A percentile compares a stretch with the other conserved stretches of the same genome.
These are phyloP conservation scores for Yarrowia porcina DNA, from an alignment of 805 yeast genomes.

Conservation along the genomic window DNA sequence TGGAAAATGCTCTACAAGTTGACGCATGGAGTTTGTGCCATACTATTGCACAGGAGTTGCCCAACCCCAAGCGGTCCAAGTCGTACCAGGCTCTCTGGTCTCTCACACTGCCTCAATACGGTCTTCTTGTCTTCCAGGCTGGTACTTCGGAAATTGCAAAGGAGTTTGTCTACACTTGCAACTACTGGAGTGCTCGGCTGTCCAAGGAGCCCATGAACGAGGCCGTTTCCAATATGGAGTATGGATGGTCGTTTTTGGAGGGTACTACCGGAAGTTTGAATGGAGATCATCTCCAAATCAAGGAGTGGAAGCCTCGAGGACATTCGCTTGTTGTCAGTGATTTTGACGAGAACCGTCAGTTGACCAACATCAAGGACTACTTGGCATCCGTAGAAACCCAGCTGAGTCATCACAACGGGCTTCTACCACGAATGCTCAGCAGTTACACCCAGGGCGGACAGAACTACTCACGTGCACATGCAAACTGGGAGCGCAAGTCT, in stretches of 20 bases:
- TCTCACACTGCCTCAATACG: constrained; percentile 50
- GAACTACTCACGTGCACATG: constrained; percentile 34
- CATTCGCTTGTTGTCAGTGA: constrained; percentile 37
- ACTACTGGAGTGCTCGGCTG: constrained; percentile 86
- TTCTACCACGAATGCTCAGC: constrained; percentile 41
- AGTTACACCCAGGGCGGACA: constrained; percentile 36
- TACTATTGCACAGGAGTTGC: constrained; percentile 42
- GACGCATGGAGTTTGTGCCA: constrained; percentile 54
- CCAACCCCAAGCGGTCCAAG: constrained; percentile 37
- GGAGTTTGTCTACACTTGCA: constrained; percentile 71
- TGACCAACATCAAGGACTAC: constrained; percentile 42
- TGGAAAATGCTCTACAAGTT: constrained; percentile 56
- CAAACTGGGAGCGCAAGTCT: constrained; percentile 39
- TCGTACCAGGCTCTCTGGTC: constrained; percentile 50
- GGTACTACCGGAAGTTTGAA: background rate
- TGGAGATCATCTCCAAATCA: constrained; percentile 34
- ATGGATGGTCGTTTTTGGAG: constrained; percentile 58
- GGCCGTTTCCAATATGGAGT: constrained; percentile 69
- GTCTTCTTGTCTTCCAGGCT: constrained; percentile 57
- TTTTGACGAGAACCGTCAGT: constrained; percentile 41
- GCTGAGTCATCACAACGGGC: constrained; percentile 45
- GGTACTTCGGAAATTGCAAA: constrained; percentile 64
- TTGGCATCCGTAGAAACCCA: constrained; percentile 42
- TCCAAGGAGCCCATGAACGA: constrained; percentile 75
- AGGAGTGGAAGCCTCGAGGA: constrained; percentile 38